Evolutionary conservation across 208 protist species (phyloP), one percentile per base, ranked within the genome.

Genomic region (Phytomonas francai): DNA sequence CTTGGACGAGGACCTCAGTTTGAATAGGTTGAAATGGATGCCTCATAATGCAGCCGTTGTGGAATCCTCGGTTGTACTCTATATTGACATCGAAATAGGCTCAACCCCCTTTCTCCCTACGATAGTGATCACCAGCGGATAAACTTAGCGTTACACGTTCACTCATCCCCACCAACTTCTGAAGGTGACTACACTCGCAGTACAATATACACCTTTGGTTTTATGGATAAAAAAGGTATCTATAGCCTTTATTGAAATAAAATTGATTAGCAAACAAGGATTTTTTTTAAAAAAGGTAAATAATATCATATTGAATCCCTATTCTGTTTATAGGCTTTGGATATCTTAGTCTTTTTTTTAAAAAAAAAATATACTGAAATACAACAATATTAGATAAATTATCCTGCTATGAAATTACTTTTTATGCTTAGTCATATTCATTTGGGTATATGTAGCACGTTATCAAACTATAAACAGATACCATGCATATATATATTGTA

Each of bases 71-170:
- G 16, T 12, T 6, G 39, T 49, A 12, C 6, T 49, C 2, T 29
- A 27, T 54, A 22, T 33, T 29, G 14, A 61, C 49, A 11, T 73
- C 51, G 59, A 27, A 5, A 71, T 11, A 9, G 49, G 63, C 7
- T 49, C 6, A 0, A 60, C 27, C 6, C 33, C 67, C 45, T 54
- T n/a, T 1, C 25, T 22, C 12, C 49, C 29, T 0, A 49, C 57
- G 6, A 87, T 65, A 36, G 76, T 58, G 28, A 87, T 7, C 16
- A 84, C 78, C 5, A 71, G 75, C 58, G 65, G 68, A 25, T 73
- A 87, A 32, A 68, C 39, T 27, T 73, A 63, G 1, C 77, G 73
- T 61, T 82, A 49, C 12, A 74, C 67, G 62, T 87, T 87, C 81
- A 87, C 84, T 7, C 3, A 14, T 30, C 3, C 12, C 19, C 9